Conservation (phyloP, 805 yeast genomes). For the Candida insectorum region DNA sequence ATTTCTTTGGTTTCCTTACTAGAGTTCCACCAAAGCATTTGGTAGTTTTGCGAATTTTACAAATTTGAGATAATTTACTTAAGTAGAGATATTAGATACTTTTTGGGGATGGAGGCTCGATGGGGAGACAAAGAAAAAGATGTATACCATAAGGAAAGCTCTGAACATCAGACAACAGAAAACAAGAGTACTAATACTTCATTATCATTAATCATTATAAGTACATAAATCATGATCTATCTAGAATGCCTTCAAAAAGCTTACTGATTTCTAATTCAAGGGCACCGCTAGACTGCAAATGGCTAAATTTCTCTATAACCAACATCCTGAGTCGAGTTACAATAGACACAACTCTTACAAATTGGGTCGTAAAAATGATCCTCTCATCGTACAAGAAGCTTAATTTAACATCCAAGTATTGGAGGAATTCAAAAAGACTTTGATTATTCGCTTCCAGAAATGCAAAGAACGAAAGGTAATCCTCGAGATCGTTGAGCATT, state of each 20-base stretch:
- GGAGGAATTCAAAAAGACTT: conserved; percentile 7
- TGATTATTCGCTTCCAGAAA: conserved; percentile 3
- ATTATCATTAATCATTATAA: too few species aligned
- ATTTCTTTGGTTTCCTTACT: conserved; percentile 23
- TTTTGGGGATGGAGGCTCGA: too few species aligned
- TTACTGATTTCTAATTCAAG: conserved; percentile 36
- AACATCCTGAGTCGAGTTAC: conserved; percentile 28
- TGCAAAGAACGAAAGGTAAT: conserved; percentile 29
- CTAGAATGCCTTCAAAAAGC: conserved; percentile 38
- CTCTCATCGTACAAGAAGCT: conserved; percentile 8
- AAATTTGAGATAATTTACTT: too few species aligned
- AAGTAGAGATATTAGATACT: too few species aligned
- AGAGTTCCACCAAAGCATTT: conserved; percentile 14
- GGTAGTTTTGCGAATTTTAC: not conserved
- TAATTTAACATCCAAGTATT: conserved; percentile 10
- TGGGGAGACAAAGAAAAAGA: too few species aligned
- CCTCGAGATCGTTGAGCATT: conserved; percentile 37
- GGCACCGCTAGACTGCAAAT: conserved; percentile 8
- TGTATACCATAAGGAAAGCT: too few species aligned
- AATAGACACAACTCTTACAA: conserved; percentile 30
- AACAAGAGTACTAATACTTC: too few species aligned
- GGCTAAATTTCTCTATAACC: conserved; percentile 23
- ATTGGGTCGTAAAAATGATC: conserved; percentile 25
- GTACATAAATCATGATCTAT: conserved; percentile 16
- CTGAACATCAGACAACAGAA: too few species aligned